Evolutionary conservation across 441 rosid species (phyloP).

Genomic region (Adansonia gregorii): DNA sequence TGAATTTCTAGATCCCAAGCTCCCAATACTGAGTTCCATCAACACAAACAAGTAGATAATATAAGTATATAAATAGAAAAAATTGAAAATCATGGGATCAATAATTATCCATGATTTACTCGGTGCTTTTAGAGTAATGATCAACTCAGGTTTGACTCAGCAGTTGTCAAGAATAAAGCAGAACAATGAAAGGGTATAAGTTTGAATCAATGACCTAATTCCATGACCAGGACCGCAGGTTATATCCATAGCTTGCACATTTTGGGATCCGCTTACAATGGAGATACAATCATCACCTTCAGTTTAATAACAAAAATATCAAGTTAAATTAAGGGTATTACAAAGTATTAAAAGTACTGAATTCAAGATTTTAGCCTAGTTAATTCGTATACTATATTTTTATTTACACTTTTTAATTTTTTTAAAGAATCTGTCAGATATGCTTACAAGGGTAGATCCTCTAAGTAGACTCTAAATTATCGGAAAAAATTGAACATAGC

Average conservation of each 20-base stretch:
- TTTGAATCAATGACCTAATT: conserved; percentile 54
- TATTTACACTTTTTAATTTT: too few relatives aligned
- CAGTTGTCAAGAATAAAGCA: not conserved
- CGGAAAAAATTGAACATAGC: too few relatives aligned
- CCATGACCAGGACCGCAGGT: conserved; percentile 95
- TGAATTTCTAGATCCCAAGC: conserved; percentile 61
- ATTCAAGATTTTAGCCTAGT: too few relatives aligned
- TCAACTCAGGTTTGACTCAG: not conserved
- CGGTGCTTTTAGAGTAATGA: not conserved
- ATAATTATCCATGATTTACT: not conserved
- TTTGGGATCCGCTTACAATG: conserved; percentile 66
- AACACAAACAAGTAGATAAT: not conserved
- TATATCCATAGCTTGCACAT: conserved; percentile 54
- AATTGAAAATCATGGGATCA: not conserved
- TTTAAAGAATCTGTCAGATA: too few relatives aligned
- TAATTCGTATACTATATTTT: too few relatives aligned
- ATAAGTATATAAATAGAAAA: not conserved
- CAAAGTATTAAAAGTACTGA: too few relatives aligned
- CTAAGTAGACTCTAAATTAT: too few relatives aligned
- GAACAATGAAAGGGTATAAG: not conserved
- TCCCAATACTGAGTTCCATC: conserved; percentile 61
- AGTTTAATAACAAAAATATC: not conserved
- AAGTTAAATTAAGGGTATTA: not conserved
- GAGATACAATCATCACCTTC: conserved; percentile 91
- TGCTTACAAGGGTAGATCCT: too few relatives aligned